Base-by-base conservation (phyloP, 306 rosid species). In the Quercus aquifolioides region DNA sequence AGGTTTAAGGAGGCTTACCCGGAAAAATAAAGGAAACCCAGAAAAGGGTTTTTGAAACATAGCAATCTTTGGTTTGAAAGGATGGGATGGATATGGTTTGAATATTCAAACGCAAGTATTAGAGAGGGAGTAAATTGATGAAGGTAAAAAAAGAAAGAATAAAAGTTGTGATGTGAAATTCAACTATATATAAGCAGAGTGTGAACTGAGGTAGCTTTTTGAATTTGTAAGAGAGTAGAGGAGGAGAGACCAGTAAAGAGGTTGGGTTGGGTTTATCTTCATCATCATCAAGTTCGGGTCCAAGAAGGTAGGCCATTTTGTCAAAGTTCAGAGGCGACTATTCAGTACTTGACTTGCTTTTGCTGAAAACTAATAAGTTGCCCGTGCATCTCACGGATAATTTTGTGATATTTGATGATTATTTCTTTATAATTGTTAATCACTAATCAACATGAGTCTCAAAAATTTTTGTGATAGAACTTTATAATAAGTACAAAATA, bases 301-400 rank as follows among this genome's bases (percentile, higher is more conserved):
- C 81, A 80, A 59, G 55, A 80, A 67, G 87, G 77, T 73, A 76
- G 77, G 80, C 74, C 82, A 84, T 38, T 83, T 77, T 69, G 80
- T 84, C 82, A 64, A 74, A 81, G 38, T 80, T 77, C 52, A 25
- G 80, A 67, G 80, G 74, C 79, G 85, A 84, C 87, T 1, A 12
- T 3, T 12, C 15, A n/a, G 59, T 21, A 79, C 76, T 67, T 57
- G 82, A 82, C 86, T 52, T 30, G 69, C 65, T 13, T 65, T 54
- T 63, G 69, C 69, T 26, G 41, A 63, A 26, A 60, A 25, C 1
- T 33, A 5, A 6, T 1, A 33, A 33, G 7, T 33, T 33, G 38
- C 0, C 38, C 7, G 38, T 33, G 6, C 1, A 1, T 5, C 4
- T 0, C 6, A 33, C 0, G 38, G 38, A 33, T 33, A 33, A 33